Evolutionary conservation across 768 basidiomycete genomes (phyloP).

Genomic region (Terana coerulea): DNA sequence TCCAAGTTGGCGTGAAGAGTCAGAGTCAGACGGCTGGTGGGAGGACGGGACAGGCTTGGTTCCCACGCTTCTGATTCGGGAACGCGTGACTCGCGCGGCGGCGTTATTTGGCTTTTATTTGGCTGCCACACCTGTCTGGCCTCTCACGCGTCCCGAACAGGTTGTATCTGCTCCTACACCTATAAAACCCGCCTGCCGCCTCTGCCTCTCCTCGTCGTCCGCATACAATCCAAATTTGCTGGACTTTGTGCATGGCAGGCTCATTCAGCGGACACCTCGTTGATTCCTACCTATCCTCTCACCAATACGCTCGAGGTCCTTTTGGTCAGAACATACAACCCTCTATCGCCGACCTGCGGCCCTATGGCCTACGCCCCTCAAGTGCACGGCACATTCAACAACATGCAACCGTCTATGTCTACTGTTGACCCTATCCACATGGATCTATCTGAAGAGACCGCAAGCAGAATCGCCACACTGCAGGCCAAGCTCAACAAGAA

Average conservation of each 20-base stretch:
- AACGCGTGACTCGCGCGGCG: slow-evolving; percentile 5
- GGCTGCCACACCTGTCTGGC: not conserved
- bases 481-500: slow-evolving; percentile 83
- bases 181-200: not conserved
- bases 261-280: slow-evolving; percentile 58
- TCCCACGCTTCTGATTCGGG: too few species aligned
- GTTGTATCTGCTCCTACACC: not conserved
- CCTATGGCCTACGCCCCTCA: slow-evolving; percentile 57
- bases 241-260: slow-evolving; percentile 45
- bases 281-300: slow-evolving; percentile 34
- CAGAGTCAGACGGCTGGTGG: too few species aligned
- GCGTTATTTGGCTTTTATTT: not conserved
- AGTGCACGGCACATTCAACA: slow-evolving; percentile 48
- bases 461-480: slow-evolving; percentile 62
- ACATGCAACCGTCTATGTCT: slow-evolving; percentile 28
- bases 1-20: too few species aligned
- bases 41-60: too few species aligned
- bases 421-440: slow-evolving; percentile 17
- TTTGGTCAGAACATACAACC: slow-evolving; percentile 22
- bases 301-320: slow-evolving; percentile 15
- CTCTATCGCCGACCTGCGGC: slow-evolving; percentile 44
- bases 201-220: not conserved
- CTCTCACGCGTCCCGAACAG: slow-evolving; percentile 1
- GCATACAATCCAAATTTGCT: not conserved
- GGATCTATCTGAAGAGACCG: slow-evolving; percentile 58